phyloP scores from a whole-genome alignment of 2,329 filamentous ascomycete genomes.

The Monilinia vaccinii-corymbosi region DNA sequence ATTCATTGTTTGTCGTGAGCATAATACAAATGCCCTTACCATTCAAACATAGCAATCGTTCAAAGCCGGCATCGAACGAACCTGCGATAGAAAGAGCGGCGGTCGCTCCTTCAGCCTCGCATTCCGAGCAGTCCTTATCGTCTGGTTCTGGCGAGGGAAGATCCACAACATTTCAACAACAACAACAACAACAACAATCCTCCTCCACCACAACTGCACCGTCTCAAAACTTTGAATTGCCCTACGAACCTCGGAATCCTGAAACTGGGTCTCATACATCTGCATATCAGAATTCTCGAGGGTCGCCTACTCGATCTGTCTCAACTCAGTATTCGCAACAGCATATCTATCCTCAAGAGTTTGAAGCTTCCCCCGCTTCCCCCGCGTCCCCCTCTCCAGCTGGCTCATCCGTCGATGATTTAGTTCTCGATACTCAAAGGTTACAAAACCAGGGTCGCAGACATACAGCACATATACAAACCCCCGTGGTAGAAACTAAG shows the following conservation, averaged over 20 bases:
- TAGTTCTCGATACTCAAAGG: conserved; percentile 19
- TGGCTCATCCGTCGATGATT: conserved; percentile 24
- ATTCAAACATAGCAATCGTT: conserved; percentile 29
- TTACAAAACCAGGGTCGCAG: conserved; percentile 17
- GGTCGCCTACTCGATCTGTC: conserved; percentile 20
- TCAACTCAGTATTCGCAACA: conserved; percentile 21
- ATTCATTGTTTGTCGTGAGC: conserved; percentile 7
- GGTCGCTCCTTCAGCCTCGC: conserved; percentile 12
- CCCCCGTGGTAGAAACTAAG: conserved; percentile 22
- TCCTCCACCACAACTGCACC: conserved; percentile 7
- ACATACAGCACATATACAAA: conserved; percentile 12
- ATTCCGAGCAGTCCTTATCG: conserved; percentile 9
- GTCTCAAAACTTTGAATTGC: conserved; percentile 12
- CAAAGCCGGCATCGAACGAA: conserved; percentile 28
- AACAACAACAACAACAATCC: conserved; percentile 12
- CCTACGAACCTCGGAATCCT: conserved; percentile 17
- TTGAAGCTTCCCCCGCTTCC: conserved; percentile 12
- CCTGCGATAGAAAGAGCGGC: conserved; percentile 11
- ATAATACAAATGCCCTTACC: conserved; percentile 27
- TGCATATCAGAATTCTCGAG: conserved; percentile 18
- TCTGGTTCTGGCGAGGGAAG: conserved; percentile 14
- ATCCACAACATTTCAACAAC: conserved; percentile 13
- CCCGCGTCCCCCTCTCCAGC: conserved; percentile 11
- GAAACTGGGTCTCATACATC: conserved; percentile 19
- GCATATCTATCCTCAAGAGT: conserved; percentile 19